Percentiles rank a stretch among this genome's conserved stretches.
Conservation (phyloP, 441 rosid species). For the Gossypium trilobum region DNA sequence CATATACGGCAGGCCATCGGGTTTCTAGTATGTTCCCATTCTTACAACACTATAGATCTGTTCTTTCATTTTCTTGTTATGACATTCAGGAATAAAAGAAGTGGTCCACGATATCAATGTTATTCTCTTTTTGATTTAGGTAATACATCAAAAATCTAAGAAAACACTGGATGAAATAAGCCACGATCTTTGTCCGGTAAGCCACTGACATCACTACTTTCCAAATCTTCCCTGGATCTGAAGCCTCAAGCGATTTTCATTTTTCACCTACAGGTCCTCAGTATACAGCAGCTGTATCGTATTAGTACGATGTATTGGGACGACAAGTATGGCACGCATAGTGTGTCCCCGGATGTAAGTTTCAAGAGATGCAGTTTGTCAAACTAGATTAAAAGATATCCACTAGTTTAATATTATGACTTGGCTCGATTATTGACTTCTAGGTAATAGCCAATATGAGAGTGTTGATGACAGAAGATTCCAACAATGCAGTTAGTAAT, state of each 20-base stretch:
- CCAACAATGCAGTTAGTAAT: conserved; percentile 89
- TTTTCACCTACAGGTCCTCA: conserved; percentile 54
- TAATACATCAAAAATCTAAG: conserved; percentile 94
- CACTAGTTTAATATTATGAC: not conserved
- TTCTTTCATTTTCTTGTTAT: conserved; percentile 8
- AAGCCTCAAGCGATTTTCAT: conserved; percentile 10
- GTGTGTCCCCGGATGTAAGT: conserved; percentile 89
- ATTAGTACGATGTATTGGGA: conserved; percentile 99
- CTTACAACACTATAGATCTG: not conserved
- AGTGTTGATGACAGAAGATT: conserved; percentile 95
- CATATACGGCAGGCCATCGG: conserved; percentile 76
- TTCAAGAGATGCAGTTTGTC: conserved; percentile 17
- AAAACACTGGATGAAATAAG: conserved; percentile 89
- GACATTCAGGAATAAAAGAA: not conserved
- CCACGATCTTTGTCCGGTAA: conserved; percentile 90
- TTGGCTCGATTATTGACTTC: not conserved
- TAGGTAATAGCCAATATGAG: conserved; percentile 94
- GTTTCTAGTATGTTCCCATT: conserved; percentile 45
- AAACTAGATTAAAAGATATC: conserved; percentile 14
- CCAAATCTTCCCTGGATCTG: not conserved
- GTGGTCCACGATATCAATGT: not conserved
- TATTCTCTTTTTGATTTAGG: conserved; percentile 33
- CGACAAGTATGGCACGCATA: conserved; percentile 94
- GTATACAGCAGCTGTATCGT: conserved; percentile 89
- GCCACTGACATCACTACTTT: conserved; percentile 8